Evolutionary conservation across 2,329 filamentous ascomycete species (phyloP), one percentile per base, ranked within the genome.

Genomic region (Dendrostoma leiphaemia): DNA sequence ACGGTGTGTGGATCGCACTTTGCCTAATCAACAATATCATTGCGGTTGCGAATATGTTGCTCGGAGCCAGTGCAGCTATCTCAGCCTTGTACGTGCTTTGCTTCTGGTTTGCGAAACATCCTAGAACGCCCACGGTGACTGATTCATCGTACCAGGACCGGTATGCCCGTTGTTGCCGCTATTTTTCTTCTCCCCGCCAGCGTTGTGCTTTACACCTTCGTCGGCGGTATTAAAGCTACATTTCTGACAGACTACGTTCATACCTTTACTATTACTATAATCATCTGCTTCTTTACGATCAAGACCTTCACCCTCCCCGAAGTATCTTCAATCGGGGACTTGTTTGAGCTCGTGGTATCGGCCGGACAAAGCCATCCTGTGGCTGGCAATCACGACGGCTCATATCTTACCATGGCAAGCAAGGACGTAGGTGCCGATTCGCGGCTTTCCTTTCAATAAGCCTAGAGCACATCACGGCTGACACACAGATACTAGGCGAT

Each of bases 351-450:
- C 0, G 65, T 83, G 2, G 68, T 75, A 6, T 68, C 73, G 4
- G 75, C 77, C 0, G 74, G 71, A 0, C 62, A 67, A 3, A 66
- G 67, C 0, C 69, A 76, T 34, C 79, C 79, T 0, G 74, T 83
- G 0, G 63, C 67, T 0, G 81, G 79, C 0, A 83, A 83, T 34
- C 66, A 79, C 17, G 63, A 73, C n/a, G 80, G 80, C 0, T 78
- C 77, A 0, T 81, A 79, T 54, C 59, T 84, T 48, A 83, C 81
- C 0, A 79, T 84, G 77, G 80, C 74, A 31, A 80, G 78, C 2
- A 76, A 79, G 52, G 69, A 69, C 17, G 73, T 75, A 41, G 38
- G 51, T 12, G 44, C 15, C n/a, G n/a, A n/a, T n/a, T n/a, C n/a
- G n/a, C n/a, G n/a, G n/a, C n/a, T 17, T 50, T 52, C 23, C 19